These are phyloP conservation scores for Arthromyces matolae DNA, from an alignment of 768 basidiomycete genomes.

Conservation along the genomic window DNA sequence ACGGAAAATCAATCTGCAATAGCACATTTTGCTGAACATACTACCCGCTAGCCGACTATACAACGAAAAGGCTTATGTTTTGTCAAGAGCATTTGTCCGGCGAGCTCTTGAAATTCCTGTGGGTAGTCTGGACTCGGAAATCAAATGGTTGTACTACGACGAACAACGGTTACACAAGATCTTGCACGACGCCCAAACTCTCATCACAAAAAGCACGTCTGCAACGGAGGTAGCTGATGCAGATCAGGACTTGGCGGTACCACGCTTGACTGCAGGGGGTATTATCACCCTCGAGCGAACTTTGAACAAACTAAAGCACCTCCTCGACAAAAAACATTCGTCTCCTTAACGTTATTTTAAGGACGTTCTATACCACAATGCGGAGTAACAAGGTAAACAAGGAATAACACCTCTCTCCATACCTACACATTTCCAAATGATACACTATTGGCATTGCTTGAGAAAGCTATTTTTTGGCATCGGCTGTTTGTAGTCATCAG, in stretches of 20 bases:
- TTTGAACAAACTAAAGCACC: slow-evolving; percentile 56
- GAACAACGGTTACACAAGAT: slow-evolving; percentile 66
- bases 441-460: slow-evolving; percentile 46
- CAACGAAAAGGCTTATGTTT: slow-evolving; percentile 89
- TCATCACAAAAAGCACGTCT: slow-evolving; percentile 66
- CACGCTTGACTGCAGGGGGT: slow-evolving; percentile 75
- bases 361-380: not conserved
- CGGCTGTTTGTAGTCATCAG: slow-evolving; percentile 54
- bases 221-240: slow-evolving; percentile 25
- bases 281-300: slow-evolving; percentile 77
- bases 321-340: slow-evolving; percentile 25
- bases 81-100: slow-evolving; percentile 87
- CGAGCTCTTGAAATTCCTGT: slow-evolving; percentile 81
- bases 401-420: no score
- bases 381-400: no score
- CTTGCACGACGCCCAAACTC: slow-evolving; percentile 51
- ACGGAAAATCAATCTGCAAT: slow-evolving; percentile 5
- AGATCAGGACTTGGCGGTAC: slow-evolving; percentile 53
- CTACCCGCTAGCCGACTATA: slow-evolving; percentile 71
- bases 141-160: slow-evolving; percentile 68
- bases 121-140: slow-evolving; percentile 65
- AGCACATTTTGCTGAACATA: slow-evolving; percentile 3
- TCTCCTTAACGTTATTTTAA: not conserved
- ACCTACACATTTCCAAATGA: no score
- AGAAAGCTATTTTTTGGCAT: slow-evolving; percentile 67